Percentiles rank a stretch among this genome's conserved stretches.
Conservation (phyloP, 139 green algal species). For the Chlamydomonas schloesseri region DNA sequence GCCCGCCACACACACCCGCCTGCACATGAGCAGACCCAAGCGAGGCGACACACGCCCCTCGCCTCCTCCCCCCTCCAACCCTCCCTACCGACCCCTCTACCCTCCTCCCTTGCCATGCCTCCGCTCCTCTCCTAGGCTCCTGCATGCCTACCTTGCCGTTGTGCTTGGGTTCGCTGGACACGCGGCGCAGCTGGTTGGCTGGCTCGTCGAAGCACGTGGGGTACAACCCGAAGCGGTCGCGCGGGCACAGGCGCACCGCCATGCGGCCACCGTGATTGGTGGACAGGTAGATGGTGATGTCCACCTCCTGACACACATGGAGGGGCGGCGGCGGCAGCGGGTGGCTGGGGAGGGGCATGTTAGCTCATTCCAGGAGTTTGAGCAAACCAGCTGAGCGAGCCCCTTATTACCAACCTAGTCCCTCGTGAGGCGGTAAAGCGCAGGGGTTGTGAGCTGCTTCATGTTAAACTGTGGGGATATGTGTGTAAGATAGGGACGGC, state of each 20-base stretch:
- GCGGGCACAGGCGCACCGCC: conserved; percentile 30
- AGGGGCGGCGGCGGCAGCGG: neutral
- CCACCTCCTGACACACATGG: neutral
- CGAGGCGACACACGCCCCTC: too few relatives aligned
- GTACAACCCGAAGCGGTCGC: neutral
- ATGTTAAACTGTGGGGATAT: neutral
- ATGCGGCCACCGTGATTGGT: conserved; percentile 49
- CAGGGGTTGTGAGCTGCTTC: too few relatives aligned
- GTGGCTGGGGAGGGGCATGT: neutral
- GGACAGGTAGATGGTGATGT: conserved; percentile 30
- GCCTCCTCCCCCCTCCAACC: too few relatives aligned
- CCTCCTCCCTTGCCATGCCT: too few relatives aligned
- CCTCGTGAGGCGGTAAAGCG: neutral
- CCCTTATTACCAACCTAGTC: neutral
- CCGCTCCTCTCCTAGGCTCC: too few relatives aligned
- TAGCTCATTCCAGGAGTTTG: neutral
- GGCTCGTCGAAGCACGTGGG: conserved; percentile 38
- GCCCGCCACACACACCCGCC: too few relatives aligned
- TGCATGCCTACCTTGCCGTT: conserved; percentile 17
- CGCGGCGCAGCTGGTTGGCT: conserved; percentile 28
- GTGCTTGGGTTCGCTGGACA: neutral
- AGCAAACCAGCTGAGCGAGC: neutral
- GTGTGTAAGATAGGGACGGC: neutral
- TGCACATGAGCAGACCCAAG: too few relatives aligned
- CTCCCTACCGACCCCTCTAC: too few relatives aligned